Evolutionary conservation across 1,284 basidiomycete species (phyloP).

Genomic region (Heimioporus retisporus): DNA sequence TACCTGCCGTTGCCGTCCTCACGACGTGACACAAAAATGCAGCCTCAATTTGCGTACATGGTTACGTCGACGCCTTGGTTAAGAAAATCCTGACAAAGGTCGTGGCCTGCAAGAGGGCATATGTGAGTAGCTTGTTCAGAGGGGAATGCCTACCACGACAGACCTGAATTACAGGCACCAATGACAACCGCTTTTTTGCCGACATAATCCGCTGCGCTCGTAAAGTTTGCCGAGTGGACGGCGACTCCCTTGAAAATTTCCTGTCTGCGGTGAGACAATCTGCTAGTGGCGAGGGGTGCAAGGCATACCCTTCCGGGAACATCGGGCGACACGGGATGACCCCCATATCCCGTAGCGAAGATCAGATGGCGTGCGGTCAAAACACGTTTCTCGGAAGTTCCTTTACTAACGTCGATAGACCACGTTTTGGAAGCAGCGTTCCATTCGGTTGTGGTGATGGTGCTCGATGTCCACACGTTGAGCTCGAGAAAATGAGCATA

Average conservation of each 20-base stretch:
- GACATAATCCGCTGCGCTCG: constrained; percentile 53
- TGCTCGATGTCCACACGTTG: constrained; percentile 72
- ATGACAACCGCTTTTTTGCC: constrained; percentile 68
- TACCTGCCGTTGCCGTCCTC: constrained; percentile 48
- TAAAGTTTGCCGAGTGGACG: constrained; percentile 61
- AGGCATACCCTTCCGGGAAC: constrained; percentile 51
- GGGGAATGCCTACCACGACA: constrained; percentile 3
- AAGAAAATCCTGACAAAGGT: constrained; percentile 51
- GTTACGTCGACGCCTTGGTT: constrained; percentile 48
- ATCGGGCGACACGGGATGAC: constrained; percentile 60
- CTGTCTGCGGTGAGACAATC: constrained; percentile 30
- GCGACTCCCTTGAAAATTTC: constrained; percentile 60
- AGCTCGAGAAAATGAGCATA: constrained; percentile 75
- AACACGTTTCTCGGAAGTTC: constrained; percentile 52
- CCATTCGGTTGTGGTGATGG: constrained; percentile 47
- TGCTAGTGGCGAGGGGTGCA: not conserved
- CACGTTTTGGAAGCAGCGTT: constrained; percentile 61
- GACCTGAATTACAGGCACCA: constrained; percentile 66
- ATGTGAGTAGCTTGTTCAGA: not conserved
- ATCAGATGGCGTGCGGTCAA: constrained; percentile 69
- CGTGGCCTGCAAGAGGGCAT: constrained; percentile 44
- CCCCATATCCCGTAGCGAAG: constrained; percentile 70
- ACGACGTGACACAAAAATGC: not conserved
- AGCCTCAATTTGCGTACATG: constrained; percentile 4
- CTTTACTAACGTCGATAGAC: constrained; percentile 59